A percentile compares a stretch with the other conserved stretches of the same genome.
Conservation (phyloP, 805 yeast genomes). For the Candida tammaniensis region DNA sequence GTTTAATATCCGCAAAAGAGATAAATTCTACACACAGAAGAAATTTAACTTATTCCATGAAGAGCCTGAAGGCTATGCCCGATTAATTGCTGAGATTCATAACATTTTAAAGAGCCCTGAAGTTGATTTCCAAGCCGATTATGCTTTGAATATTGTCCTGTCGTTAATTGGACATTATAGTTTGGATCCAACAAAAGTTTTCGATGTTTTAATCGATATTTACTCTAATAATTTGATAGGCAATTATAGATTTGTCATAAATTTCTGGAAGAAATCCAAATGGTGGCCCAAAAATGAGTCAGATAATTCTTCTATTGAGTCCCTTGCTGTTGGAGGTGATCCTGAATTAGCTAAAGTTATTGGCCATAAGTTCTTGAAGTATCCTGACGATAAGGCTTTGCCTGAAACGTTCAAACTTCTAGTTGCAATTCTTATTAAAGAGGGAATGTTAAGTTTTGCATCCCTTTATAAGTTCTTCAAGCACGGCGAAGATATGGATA, state of each 20-base stretch:
- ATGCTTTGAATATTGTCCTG: slow-evolving; percentile 47
- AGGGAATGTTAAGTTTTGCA: slow-evolving; percentile 63
- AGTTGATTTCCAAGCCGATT: slow-evolving; percentile 38
- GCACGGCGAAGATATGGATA: slow-evolving; percentile 42
- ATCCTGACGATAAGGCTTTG: slow-evolving; percentile 27
- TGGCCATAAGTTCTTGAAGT: slow-evolving; percentile 41
- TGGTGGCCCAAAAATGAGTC: slow-evolving; percentile 63
- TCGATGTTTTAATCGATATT: slow-evolving; percentile 61
- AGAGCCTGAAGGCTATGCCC: slow-evolving; percentile 75
- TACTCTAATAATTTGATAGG: slow-evolving; percentile 43
- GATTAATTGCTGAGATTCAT: slow-evolving; percentile 50
- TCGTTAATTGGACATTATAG: slow-evolving; percentile 70
- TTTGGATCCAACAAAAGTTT: slow-evolving; percentile 67
- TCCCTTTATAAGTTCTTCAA: slow-evolving; percentile 54
- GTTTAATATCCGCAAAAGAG: slow-evolving; percentile 34
- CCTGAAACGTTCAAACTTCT: slow-evolving; percentile 45
- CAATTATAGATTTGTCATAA: slow-evolving; percentile 46
- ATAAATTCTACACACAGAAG: slow-evolving; percentile 47
- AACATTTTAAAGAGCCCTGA: slow-evolving; percentile 37
- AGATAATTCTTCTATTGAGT: slow-evolving; percentile 28
- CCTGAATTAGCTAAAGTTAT: slow-evolving; percentile 52
- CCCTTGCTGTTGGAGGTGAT: slow-evolving; percentile 51
- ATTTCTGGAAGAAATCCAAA: slow-evolving; percentile 49
- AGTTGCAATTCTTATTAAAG: slow-evolving; percentile 58
- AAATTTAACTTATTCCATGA: slow-evolving; percentile 70